Base-by-base conservation (phyloP, 2,329 filamentous ascomycete species). In the Sporothrix mexicana region DNA sequence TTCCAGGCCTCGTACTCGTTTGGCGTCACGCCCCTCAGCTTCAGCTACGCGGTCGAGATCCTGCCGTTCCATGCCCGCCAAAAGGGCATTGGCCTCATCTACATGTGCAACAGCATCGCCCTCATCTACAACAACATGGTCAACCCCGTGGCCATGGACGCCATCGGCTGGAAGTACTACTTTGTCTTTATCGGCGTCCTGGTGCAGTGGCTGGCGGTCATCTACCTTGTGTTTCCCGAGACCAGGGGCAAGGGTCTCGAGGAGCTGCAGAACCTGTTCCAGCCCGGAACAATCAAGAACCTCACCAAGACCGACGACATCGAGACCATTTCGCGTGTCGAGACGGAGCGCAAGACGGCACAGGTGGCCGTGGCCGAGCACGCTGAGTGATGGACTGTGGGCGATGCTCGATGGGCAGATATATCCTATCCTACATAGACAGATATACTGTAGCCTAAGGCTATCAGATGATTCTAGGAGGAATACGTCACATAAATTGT, bases 1-100 rank as follows among this genome's bases (percentile, higher is more conserved):
- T 91, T 89, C 78, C 84, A 83, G 7, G 86, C 88, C 2, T 82
- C 81, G 74, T 91, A 91, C 78, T 90, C 90, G 75, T 83, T 91
- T 70, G 89, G 51, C 30, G 43, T 43, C n/a, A 70, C 51, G 4
- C 68, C 68, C 12, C 51, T 70, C 0, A 53, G 57, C 17, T n/a
- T 59, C 5, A 36, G 36, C 36, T 70, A 70, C 13, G 30, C 68
- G 8, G 57, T 41, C 9, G 69, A 70, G 69, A 70, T 70, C 9
- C 47, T 70, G n/a, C 82, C 82, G 0, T 83, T 78, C 74, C 78
- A 79, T 13, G 76, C 83, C 8, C 81, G 82, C 7, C 77, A 79
- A 17, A 79, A 79, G 70, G 81, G 81, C 6, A 75, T 80, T 51
- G 55, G 55, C 9, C 69, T 71, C 1, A 78, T 79, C 51, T 76